Conservation (phyloP, 345 rosid species). For the Bretschneidera sinensis region DNA sequence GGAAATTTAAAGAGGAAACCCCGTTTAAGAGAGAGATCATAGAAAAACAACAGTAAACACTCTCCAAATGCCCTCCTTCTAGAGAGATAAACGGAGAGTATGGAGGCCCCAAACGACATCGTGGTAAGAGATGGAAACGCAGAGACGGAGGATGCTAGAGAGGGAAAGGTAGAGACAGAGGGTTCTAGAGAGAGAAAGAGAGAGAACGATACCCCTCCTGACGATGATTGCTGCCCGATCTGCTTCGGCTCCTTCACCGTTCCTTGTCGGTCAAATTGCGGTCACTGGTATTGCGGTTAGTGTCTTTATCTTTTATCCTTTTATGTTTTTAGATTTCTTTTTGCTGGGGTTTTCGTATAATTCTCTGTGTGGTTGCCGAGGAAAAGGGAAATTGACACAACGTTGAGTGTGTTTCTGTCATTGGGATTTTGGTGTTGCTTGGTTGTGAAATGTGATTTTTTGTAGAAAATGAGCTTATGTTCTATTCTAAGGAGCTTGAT, state of each 20-base stretch:
- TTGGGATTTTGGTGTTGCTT: no score
- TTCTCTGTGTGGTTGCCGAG: conserved; percentile 7
- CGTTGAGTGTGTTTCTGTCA: no score
- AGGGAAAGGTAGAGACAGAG: not conserved
- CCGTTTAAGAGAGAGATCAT: not conserved
- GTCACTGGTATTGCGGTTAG: conserved; percentile 95
- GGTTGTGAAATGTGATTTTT: no score
- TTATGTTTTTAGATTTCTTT: not conserved
- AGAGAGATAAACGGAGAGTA: conserved; percentile 1
- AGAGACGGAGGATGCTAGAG: conserved; percentile 5
- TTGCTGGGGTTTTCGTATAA: not conserved
- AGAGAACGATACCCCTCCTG: conserved; percentile 49
- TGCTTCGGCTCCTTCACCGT: conserved; percentile 63
- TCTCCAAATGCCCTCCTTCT: not conserved
- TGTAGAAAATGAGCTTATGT: no score
- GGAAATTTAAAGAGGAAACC: not conserved
- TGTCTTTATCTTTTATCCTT: conserved; percentile 2
- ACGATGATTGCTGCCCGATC: conserved; percentile 80
- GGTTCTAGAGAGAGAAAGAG: conserved; percentile 13
- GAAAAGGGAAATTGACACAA: not conserved
- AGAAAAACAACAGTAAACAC: not conserved
- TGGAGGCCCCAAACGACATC: conserved; percentile 6
- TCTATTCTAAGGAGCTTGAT: no score
- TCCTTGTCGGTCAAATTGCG: conserved; percentile 72
- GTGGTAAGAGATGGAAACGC: conserved; percentile 14